Conservation (phyloP, 305 asterid species). For the Salvia sclarea region DNA sequence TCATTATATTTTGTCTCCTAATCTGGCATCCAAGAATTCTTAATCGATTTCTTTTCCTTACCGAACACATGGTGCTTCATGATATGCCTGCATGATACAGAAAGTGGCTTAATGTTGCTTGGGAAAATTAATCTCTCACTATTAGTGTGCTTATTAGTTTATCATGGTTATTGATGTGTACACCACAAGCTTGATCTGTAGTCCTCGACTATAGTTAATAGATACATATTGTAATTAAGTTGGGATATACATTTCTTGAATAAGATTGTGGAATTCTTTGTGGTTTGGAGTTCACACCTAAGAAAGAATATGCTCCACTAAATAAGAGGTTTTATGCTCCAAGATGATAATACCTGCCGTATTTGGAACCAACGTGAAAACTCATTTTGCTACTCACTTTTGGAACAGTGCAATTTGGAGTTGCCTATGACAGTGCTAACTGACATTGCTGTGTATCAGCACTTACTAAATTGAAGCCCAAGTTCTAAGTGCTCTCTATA, state of each 20-base stretch:
- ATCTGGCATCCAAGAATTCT: not conserved
- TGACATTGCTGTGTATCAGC: constrained; percentile 8
- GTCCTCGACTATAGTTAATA: constrained; percentile 6
- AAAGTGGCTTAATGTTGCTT: constrained; percentile 20
- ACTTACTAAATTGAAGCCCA: not conserved
- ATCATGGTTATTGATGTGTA: constrained; percentile 20
- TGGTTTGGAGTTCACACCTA: constrained; percentile 30
- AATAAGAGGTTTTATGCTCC: constrained; percentile 15
- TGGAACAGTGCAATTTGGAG: not conserved
- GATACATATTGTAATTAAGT: not conserved
- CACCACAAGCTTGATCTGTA: constrained; percentile 25
- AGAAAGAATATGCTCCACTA: constrained; percentile 34
- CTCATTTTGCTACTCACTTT: constrained; percentile 14
- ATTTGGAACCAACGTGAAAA: constrained; percentile 1
- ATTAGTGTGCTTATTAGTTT: constrained; percentile 8
- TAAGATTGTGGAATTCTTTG: constrained; percentile 27
- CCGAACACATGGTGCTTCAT: not conserved
- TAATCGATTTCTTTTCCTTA: not conserved
- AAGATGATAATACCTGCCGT: constrained; percentile 7
- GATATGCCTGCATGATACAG: not conserved
- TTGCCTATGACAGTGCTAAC: constrained; percentile 21
- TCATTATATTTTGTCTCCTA: not conserved
- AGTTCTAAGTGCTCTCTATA: not conserved
- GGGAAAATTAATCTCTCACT: constrained; percentile 21
- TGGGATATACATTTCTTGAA: constrained; percentile 19